These are phyloP conservation scores for Lachnellula arida DNA, from an alignment of 2,329 filamentous ascomycete species.

Conservation along the genomic window DNA sequence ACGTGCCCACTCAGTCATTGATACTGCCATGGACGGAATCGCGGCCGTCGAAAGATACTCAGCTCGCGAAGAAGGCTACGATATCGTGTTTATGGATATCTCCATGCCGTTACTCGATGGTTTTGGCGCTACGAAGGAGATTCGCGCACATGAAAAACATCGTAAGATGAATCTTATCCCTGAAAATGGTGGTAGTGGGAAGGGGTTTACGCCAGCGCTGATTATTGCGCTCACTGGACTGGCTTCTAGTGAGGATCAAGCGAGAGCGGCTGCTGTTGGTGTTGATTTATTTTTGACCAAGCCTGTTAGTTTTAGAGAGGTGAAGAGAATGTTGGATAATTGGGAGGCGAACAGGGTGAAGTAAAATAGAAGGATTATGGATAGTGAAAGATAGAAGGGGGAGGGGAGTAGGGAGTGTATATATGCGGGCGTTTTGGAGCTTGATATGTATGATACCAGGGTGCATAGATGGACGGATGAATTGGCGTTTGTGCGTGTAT, in stretches of 20 bases:
- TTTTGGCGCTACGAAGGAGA: conserved; percentile 43
- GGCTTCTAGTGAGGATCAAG: conserved; percentile 32
- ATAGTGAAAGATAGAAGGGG: too few relatives aligned
- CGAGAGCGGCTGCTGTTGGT: conserved; percentile 32
- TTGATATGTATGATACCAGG: too few relatives aligned
- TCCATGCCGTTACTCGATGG: conserved; percentile 52
- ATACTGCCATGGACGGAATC: conserved; percentile 43
- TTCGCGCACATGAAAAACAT: conserved; percentile 42
- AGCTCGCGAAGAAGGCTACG: conserved; percentile 32
- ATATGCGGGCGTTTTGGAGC: too few relatives aligned
- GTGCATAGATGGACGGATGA: too few relatives aligned
- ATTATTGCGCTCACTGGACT: conserved; percentile 38
- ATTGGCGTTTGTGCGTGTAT: too few relatives aligned
- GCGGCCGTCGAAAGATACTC: conserved; percentile 44
- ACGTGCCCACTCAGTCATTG: conserved; percentile 35
- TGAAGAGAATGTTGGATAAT: conserved; percentile 36
- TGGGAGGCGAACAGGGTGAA: conserved; percentile 31
- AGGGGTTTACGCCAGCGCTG: conserved; percentile 25
- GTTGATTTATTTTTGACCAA: conserved; percentile 38
- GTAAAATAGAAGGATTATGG: not conserved
- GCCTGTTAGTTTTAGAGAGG: conserved; percentile 38
- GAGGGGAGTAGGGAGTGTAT: too few relatives aligned
- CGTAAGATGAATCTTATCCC: conserved; percentile 19
- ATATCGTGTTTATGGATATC: conserved; percentile 47
- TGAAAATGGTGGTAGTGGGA: conserved; percentile 19